A percentile compares a stretch with the other conserved stretches of the same genome.
These are phyloP conservation scores for Parathielavia hyrcaniae DNA, from an alignment of 495 filamentous ascomycete genomes.

Conservation along the genomic window DNA sequence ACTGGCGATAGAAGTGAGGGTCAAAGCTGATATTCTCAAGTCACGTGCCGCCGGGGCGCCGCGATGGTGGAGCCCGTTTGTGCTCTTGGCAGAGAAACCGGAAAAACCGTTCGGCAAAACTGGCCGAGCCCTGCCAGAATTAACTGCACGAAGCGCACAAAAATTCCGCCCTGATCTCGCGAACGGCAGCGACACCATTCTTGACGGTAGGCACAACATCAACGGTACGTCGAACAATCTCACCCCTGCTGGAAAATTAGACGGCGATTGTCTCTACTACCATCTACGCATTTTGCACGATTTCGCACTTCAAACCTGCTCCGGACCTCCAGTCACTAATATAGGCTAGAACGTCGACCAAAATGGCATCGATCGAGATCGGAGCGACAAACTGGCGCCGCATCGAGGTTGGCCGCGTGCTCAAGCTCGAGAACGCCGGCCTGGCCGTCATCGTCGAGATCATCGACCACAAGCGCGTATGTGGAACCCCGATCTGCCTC, in stretches of 20 bases:
- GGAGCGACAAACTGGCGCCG: slow-evolving; percentile 59
- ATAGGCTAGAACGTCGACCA: slow-evolving; percentile 27
- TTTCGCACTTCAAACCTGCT: slow-evolving; percentile 11
- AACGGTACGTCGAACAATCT: slow-evolving; percentile 31
- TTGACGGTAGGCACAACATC: slow-evolving; percentile 33
- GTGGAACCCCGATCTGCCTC: slow-evolving; percentile 37
- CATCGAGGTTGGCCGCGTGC: slow-evolving; percentile 94
- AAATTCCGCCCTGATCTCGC: slow-evolving; percentile 36
- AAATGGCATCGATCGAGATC: slow-evolving; percentile 35
- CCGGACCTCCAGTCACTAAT: slow-evolving; percentile 25
- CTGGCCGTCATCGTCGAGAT: slow-evolving; percentile 96
- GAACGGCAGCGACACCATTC: slow-evolving; percentile 33
- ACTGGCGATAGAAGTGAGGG: too few relatives aligned
- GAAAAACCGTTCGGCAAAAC: slow-evolving; percentile 32
- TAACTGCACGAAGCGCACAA: slow-evolving; percentile 34
- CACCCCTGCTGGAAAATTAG: slow-evolving; percentile 10
- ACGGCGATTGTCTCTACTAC: slow-evolving; percentile 15
- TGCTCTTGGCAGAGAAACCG: too few relatives aligned
- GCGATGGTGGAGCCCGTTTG: too few relatives aligned
- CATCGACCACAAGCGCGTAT: slow-evolving; percentile 99
- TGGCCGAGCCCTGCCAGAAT: slow-evolving; percentile 35
- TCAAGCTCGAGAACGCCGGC: slow-evolving; percentile 70
- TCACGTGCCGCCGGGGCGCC: too few relatives aligned
- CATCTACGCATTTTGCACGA: slow-evolving; percentile 19
- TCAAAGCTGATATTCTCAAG: too few relatives aligned